Percentiles rank a stretch among this genome's conserved stretches.
Conservation (phyloP, 1,284 basidiomycete genomes). For the Tilletia caries region DNA sequence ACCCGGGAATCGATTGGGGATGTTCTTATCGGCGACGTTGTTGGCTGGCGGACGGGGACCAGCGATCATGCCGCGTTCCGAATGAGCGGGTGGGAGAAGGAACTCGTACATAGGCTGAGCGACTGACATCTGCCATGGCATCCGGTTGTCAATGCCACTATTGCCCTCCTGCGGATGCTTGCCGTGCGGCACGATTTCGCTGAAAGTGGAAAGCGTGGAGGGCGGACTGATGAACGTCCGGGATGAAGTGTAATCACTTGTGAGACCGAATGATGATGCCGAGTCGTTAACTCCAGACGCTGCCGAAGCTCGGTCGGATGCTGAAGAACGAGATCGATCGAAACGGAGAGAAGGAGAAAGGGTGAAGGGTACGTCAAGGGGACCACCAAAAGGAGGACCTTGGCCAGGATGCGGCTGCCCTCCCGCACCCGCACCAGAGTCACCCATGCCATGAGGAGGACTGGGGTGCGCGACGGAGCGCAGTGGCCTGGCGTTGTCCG, state of each 20-base stretch:
- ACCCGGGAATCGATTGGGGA: not conserved
- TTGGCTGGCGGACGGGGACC: too few species aligned
- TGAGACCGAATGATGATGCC: slow-evolving; percentile 6
- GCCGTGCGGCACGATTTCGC: not conserved
- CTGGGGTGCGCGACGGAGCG: not conserved
- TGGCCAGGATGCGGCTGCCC: not conserved
- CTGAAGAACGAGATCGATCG: slow-evolving; percentile 6
- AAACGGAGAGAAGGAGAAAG: slow-evolving; percentile 8
- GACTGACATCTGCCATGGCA: too few species aligned
- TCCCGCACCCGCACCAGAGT: not conserved
- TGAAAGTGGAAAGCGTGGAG: not conserved
- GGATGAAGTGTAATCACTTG: slow-evolving; percentile 3
- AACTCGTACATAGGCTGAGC: too few species aligned
- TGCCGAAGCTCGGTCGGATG: slow-evolving; percentile 5
- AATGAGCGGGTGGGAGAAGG: too few species aligned
- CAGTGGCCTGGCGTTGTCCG: not conserved
- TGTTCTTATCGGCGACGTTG: too few species aligned
- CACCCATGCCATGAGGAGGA: not conserved
- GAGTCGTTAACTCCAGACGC: slow-evolving; percentile 8
- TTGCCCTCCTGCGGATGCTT: not conserved
- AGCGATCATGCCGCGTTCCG: too few species aligned
- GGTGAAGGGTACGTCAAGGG: slow-evolving; percentile 1
- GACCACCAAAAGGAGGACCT: not conserved
- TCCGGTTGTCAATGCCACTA: not conserved
- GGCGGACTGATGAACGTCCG: slow-evolving; percentile 3